Base-by-base conservation (phyloP, 768 basidiomycete genomes). In the Leccinellum luteum region DNA sequence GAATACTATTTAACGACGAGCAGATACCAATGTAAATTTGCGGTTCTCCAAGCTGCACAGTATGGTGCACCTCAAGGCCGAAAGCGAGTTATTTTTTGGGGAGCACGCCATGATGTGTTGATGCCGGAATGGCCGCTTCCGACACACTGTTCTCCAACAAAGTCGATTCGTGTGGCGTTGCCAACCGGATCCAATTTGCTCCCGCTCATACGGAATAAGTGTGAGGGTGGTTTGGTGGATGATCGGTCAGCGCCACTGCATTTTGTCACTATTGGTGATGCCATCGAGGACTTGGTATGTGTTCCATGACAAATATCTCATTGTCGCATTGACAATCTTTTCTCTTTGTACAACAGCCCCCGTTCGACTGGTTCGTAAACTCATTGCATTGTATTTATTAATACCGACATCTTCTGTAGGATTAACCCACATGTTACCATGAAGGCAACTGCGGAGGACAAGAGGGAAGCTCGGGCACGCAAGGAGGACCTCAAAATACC, bases 41-140 rank as follows among this genome's bases (percentile, higher is more conserved):
- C 79, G n/a, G 71, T 86, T 15, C 73, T 90, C 0, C 86, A 92
- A 64, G 85, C 89, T 23, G 83, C 79, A 0, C 83, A 85, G 34
- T 90, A 90, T 69, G 90, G 90, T 27, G 79, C 81, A 21, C 88
- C 90, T 17, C 90, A 92, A 72, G 75, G 78, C 48, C 82, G 90
- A 9, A 72, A 76, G 27, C 78, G 90, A 17, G 79, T 90, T 13
- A 87, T 92, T 47, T 85, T 91, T 66, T 81, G 80, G 77, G 87
- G 80, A 25, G 84, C 87, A 5, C 82, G 78, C 52, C 78, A 79
- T 8, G 86, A 84, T 28, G 53, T 82, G 2, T 65, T 77, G 19
- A 67, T 89, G 15, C 89, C 89, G 0, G 72, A 80, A 10, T 86
- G 84, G 63, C 89, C 89, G 0, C 65, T 84, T 17, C 89, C 89